Percentiles rank a stretch among this genome's conserved stretches.
Conservation (phyloP, 1,284 basidiomycete species). For the Ceratobasidium sp. region DNA sequence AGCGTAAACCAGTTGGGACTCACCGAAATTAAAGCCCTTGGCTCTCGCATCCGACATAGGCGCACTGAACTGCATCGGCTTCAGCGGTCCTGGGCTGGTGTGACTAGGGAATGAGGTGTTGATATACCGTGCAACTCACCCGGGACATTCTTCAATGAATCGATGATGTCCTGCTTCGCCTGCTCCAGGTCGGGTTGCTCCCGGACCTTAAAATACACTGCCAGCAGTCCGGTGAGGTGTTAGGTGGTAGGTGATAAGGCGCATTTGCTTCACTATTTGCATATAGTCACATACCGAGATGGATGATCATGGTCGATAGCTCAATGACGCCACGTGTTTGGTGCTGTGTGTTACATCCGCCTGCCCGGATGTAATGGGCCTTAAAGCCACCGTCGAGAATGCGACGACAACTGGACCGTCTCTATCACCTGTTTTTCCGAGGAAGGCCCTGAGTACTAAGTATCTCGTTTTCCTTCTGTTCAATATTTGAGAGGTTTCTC, state of each 20-base stretch:
- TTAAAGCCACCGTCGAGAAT: no score
- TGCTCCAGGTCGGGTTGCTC: not conserved
- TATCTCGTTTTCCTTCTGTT: no score
- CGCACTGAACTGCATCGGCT: conserved; percentile 4
- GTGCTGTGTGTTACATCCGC: no score
- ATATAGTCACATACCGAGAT: conserved; percentile 2
- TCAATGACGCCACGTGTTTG: no score
- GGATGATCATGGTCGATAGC: conserved; percentile 9
- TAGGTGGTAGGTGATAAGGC: not conserved
- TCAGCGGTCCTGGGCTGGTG: not conserved
- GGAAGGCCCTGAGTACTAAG: no score
- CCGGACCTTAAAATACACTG: not conserved
- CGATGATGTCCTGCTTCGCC: conserved; percentile 7
- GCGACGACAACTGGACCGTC: no score
- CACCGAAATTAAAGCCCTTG: conserved; percentile 9
- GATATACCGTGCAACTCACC: not conserved
- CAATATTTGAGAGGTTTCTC: no score
- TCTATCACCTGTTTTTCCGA: no score
- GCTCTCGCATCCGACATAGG: not conserved
- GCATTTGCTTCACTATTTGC: not conserved
- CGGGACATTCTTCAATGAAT: conserved; percentile 1
- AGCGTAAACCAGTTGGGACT: not conserved
- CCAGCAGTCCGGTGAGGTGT: not conserved
- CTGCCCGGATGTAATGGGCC: no score
- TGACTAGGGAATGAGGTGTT: not conserved